These are phyloP conservation scores for Omphalotus guepiniiformis DNA, from an alignment of 768 basidiomycete genomes.

Conservation along the genomic window DNA sequence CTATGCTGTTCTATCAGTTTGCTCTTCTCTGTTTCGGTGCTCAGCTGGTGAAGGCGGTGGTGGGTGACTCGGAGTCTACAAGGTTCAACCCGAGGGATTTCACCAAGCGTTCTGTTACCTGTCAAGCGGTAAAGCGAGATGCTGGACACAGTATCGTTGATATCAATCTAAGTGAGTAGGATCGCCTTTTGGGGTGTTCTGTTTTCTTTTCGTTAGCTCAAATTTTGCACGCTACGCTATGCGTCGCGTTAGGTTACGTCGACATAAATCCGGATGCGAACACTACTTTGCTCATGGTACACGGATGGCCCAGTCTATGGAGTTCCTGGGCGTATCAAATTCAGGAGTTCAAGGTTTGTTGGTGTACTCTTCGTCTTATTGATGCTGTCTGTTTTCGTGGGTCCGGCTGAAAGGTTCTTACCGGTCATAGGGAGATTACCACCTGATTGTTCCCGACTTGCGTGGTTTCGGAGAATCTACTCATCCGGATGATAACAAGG, in stretches of 20 bases:
- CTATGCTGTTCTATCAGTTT: constrained; percentile 5
- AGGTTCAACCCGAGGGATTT: constrained; percentile 37
- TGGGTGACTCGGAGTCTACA: background rate
- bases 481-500: constrained; percentile 57
- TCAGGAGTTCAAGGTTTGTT: constrained; percentile 51
- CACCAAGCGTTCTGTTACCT: constrained; percentile 28
- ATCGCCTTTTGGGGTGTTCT: constrained; percentile 3
- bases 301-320: constrained; percentile 81
- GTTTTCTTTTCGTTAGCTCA: background rate
- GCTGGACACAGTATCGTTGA: constrained; percentile 26
- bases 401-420: background rate
- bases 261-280: constrained; percentile 54
- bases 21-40: background rate
- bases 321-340: constrained; percentile 73
- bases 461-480: constrained; percentile 70
- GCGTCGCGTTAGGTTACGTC: constrained; percentile 46
- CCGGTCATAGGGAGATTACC: constrained; percentile 49
- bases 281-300: constrained; percentile 60
- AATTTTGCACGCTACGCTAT: background rate
- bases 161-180: constrained; percentile 42
- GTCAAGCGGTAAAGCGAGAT: constrained; percentile 38
- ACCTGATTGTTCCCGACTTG: constrained; percentile 55
- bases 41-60: background rate
- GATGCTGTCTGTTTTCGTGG: background rate
- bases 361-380: background rate